These are phyloP conservation scores for Brassica juncea DNA, from an alignment of 345 rosid species.

Conservation along the genomic window DNA sequence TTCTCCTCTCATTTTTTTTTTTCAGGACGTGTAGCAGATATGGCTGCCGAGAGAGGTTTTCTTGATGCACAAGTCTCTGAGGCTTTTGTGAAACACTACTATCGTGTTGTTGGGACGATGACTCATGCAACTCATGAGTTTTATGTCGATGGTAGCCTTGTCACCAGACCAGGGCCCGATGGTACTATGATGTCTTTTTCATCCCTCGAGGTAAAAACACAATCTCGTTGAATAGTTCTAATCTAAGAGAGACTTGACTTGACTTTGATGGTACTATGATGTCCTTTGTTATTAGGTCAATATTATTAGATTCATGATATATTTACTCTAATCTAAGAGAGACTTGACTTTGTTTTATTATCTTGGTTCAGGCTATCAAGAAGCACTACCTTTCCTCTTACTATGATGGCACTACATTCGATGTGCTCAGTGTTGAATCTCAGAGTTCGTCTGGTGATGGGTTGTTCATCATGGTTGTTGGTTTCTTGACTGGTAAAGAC, in stretches of 20 bases:
- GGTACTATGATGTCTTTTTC: slow-evolving; percentile 37
- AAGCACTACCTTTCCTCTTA: slow-evolving; percentile 19
- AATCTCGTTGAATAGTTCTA: background rate
- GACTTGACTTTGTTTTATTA: background rate
- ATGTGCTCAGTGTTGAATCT: slow-evolving; percentile 30
- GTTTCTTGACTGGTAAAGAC: slow-evolving; percentile 34
- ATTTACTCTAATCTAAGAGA: background rate
- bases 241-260: no score
- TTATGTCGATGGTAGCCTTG: slow-evolving; percentile 26
- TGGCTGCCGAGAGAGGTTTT: slow-evolving; percentile 40
- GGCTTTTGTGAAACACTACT: slow-evolving; percentile 33
- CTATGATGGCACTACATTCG: slow-evolving; percentile 9
- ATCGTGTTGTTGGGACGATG: background rate
- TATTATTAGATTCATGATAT: background rate
- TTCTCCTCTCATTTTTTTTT: background rate
- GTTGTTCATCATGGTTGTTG: slow-evolving; percentile 25
- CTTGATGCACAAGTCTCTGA: slow-evolving; percentile 2
- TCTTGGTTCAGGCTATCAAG: slow-evolving; percentile 25
- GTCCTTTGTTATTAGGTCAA: background rate
- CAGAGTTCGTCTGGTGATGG: slow-evolving; percentile 24
- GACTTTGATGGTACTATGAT: no score
- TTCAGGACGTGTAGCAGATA: slow-evolving; percentile 23
- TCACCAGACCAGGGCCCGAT: slow-evolving; percentile 32
- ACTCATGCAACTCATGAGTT: slow-evolving; percentile 6
- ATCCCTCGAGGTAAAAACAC: slow-evolving; percentile 29